A percentile compares a stretch with the other conserved stretches of the same genome.
These are phyloP conservation scores for Cladorrhinum sp. DNA, from an alignment of 2,329 filamentous ascomycete species.

Conservation along the genomic window DNA sequence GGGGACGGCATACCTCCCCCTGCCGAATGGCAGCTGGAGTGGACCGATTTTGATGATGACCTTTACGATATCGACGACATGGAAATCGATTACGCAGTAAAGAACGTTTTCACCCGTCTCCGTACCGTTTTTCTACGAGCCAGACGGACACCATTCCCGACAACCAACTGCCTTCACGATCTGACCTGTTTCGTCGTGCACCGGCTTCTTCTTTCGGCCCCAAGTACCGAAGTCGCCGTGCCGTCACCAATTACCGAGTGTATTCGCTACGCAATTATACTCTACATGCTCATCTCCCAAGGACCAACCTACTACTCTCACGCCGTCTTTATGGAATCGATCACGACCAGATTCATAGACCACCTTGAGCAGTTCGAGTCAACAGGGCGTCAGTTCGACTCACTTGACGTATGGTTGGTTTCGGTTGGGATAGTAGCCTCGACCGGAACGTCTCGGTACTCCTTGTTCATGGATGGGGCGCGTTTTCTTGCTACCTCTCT, in stretches of 20 bases:
- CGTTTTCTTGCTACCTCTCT: neutral
- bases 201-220: constrained; percentile 38
- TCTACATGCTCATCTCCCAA: constrained; percentile 54
- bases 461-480: constrained; percentile 33
- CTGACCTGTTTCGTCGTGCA: constrained; percentile 54
- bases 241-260: constrained; percentile 38
- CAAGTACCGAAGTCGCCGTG: neutral
- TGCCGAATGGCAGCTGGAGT: constrained; percentile 44
- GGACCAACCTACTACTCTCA: constrained; percentile 57
- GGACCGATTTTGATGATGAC: constrained; percentile 9
- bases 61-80: constrained; percentile 21
- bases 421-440: constrained; percentile 40
- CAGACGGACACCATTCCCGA: constrained; percentile 25
- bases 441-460: constrained; percentile 26
- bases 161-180: constrained; percentile 49
- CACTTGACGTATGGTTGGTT: constrained; percentile 42
- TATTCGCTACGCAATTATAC: constrained; percentile 44
- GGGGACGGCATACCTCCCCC: constrained; percentile 50
- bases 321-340: constrained; percentile 36
- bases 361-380: constrained; percentile 30
- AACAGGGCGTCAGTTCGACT: constrained; percentile 14
- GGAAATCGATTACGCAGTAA: constrained; percentile 35
- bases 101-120: constrained; percentile 42
- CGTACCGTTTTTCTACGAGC: constrained; percentile 41
- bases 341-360: constrained; percentile 34